phyloP scores from a whole-genome alignment of 257 asterid genomes.

The Rauvolfia tetraphylla region DNA sequence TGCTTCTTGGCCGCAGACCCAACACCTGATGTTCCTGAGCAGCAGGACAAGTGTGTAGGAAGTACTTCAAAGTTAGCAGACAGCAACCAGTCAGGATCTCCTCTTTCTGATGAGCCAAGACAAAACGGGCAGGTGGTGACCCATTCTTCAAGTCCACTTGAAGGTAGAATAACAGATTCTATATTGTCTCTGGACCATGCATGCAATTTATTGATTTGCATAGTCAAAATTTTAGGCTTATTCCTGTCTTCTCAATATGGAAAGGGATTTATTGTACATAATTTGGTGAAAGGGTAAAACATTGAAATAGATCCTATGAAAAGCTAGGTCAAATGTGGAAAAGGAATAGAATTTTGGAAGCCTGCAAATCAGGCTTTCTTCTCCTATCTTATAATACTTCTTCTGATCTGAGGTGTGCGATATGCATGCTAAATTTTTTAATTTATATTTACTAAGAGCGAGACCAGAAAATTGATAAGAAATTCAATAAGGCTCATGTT shows the following conservation, averaged over 20 bases:
- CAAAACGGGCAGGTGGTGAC: slow-evolving; percentile 59
- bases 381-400: background rate
- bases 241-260: background rate
- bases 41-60: slow-evolving; percentile 50
- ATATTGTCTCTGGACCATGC: slow-evolving; percentile 8
- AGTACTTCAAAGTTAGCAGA: slow-evolving; percentile 60
- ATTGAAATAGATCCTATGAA: background rate
- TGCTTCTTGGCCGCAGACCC: slow-evolving; percentile 83
- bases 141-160: slow-evolving; percentile 64
- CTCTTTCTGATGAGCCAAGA: slow-evolving; percentile 69
- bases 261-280: background rate
- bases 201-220: background rate
- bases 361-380: background rate
- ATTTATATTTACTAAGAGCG: background rate
- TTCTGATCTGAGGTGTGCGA: background rate
- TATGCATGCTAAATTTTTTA: background rate
- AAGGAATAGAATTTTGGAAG: background rate
- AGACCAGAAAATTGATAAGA: background rate
- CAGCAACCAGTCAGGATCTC: slow-evolving; percentile 67
- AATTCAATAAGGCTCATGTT: background rate
- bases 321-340: background rate
- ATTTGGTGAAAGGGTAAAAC: background rate
- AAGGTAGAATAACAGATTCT: slow-evolving; percentile 42
- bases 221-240: background rate
- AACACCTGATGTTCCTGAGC: slow-evolving; percentile 64